Conservation (phyloP, 1,139 yeast genomes). For the Candida sp. region DNA sequence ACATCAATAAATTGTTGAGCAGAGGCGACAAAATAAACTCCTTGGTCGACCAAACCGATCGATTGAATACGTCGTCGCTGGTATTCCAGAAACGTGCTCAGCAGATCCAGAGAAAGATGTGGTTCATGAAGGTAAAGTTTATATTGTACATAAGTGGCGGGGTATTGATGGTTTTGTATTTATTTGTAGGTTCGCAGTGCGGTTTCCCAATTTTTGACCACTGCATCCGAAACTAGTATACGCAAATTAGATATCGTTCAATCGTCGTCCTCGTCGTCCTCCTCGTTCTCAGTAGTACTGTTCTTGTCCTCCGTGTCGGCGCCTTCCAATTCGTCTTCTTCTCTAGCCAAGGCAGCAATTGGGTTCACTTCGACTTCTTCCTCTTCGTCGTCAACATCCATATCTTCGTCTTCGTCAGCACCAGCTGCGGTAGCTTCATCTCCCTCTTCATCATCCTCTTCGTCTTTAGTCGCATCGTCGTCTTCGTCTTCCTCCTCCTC, state of each 20-base stretch:
- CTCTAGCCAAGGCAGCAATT: slow-evolving; percentile 24
- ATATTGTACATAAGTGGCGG: slow-evolving; percentile 32
- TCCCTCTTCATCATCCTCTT: slow-evolving; percentile 10
- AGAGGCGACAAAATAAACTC: slow-evolving; percentile 81
- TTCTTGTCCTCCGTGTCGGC: slow-evolving; percentile 12
- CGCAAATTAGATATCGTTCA: background rate
- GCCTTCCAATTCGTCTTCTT: slow-evolving; percentile 27
- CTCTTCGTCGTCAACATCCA: slow-evolving; percentile 21
- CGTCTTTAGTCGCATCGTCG: slow-evolving; percentile 10
- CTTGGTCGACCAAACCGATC: slow-evolving; percentile 82
- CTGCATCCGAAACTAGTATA: slow-evolving; percentile 20
- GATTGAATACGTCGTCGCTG: slow-evolving; percentile 69
- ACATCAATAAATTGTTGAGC: slow-evolving; percentile 68
- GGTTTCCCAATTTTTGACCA: slow-evolving; percentile 49
- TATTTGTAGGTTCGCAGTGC: slow-evolving; percentile 52
- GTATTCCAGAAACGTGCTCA: slow-evolving; percentile 77
- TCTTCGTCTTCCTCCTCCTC: slow-evolving; percentile 22
- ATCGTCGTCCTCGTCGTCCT: slow-evolving; percentile 10
- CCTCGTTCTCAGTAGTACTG: slow-evolving; percentile 15
- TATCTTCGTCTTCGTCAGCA: slow-evolving; percentile 18
- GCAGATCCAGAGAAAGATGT: slow-evolving; percentile 65
- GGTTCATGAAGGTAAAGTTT: slow-evolving; percentile 62
- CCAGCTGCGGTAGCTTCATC: slow-evolving; percentile 17
- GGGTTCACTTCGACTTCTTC: slow-evolving; percentile 23
- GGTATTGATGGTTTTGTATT: slow-evolving; percentile 36